Evolutionary conservation across 2,329 filamentous ascomycete species (phyloP), one percentile per base, ranked within the genome.

Genomic region (Rhexocercosporidium sp.): DNA sequence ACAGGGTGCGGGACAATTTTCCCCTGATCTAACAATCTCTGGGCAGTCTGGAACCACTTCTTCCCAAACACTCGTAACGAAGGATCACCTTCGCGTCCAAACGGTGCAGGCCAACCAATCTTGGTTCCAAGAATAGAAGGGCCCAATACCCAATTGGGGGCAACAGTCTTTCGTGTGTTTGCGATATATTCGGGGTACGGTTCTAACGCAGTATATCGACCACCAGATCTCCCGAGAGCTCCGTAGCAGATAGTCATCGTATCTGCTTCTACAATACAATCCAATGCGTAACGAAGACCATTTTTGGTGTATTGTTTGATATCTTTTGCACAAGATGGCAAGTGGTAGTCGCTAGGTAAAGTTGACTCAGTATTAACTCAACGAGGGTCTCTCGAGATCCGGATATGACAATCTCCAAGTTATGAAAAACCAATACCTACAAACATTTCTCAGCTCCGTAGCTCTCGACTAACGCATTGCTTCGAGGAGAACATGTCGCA

Each of bases 361-460:
- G n/a, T n/a, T n/a, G n/a, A n/a, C n/a, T n/a, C n/a, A n/a, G n/a
- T n/a, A n/a, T n/a, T n/a, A n/a, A n/a, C n/a, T n/a, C n/a, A n/a
- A n/a, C n/a, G n/a, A n/a, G n/a, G n/a, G n/a, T n/a, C n/a, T n/a
- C n/a, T n/a, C n/a, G n/a, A n/a, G n/a, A n/a, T n/a, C n/a, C n/a
- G n/a, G n/a, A n/a, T n/a, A n/a, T n/a, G n/a, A n/a, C n/a, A n/a
- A n/a, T n/a, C n/a, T n/a, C n/a, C n/a, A n/a, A n/a, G n/a, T n/a
- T n/a, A n/a, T n/a, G n/a, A n/a, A n/a, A n/a, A n/a, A n/a, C n/a
- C n/a, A n/a, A n/a, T n/a, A n/a, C n/a, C n/a, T n/a, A n/a, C n/a
- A 83, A 84, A 1, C 72, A 77, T 11, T 72, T 70, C 6, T 78
- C 79, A 0, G 82, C 82, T 12, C 83, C 83, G 62, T 74, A 79